Base-by-base conservation (phyloP, 257 asterid species). In the Solanum medicagineum region DNA sequence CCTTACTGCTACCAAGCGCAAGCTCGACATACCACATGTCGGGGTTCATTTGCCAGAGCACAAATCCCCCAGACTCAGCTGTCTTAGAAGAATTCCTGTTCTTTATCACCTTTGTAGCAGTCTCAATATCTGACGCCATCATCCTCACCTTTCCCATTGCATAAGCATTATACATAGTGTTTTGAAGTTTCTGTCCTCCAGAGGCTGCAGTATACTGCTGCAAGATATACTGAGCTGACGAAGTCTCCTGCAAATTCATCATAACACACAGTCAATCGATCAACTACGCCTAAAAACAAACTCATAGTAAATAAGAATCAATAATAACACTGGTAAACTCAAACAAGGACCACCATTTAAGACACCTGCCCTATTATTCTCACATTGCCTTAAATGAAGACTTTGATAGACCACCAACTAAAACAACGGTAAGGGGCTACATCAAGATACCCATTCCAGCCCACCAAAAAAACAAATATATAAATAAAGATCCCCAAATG, bases 21-120 rank as follows among this genome's bases (percentile, higher is more conserved):
- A 93, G 96, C 89, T 94, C 98, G 13, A 94, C 95, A 68, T 94
- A 94, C 98, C 98, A 94, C 93, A 90, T 91, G 85, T 93, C 95
- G 0, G 97, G 96, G 88, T 92, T 92, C 98, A 94, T 94, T 85
- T 94, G 95, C 98, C 97, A 94, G 17, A 94, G 95, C 63, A 93
- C 95, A 68, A 94, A 94, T 6, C 95, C 93, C 26, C 97, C 98
- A 1, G 94, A 84, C 62, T 94, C 98, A 0, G 95, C 90, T 13
- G 91, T 83, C 73, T 87, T 94, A 14, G 92, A 83, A 0, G 97
- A 83, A 86, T 90, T 93, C 83, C 89, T 85, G 87, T 86, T 91
- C 92, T 92, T 94, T 22, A 94, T 86, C 22, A 92, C 95, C 91
- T 92, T 94, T 0, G 97, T 93, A 8, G 97, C 94, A 4, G 95